phyloP scores from a whole-genome alignment of 495 filamentous ascomycete genomes.

The Penicillium robsamsonii region DNA sequence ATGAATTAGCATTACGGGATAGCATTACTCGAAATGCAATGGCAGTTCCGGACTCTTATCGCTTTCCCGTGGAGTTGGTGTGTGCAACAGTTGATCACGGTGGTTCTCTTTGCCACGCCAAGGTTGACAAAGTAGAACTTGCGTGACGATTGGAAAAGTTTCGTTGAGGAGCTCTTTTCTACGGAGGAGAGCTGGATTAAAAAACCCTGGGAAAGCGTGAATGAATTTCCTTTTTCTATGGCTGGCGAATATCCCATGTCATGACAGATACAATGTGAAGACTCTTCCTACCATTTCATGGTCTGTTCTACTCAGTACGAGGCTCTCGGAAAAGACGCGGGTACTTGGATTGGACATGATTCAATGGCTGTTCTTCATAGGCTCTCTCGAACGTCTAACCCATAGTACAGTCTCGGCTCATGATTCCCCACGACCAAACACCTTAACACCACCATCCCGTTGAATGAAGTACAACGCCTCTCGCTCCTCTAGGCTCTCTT shows the following conservation, averaged over 20 bases:
- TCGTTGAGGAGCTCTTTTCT: constrained; percentile 24
- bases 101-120: constrained; percentile 28
- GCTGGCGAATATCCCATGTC: constrained; percentile 47
- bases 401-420: constrained; percentile 17
- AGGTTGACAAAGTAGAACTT: constrained; percentile 25
- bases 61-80: constrained; percentile 45
- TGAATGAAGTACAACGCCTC: constrained; percentile 82
- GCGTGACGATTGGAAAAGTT: constrained; percentile 23
- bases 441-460: constrained; percentile 71
- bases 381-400: constrained; percentile 10
- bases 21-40: constrained; percentile 37
- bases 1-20: constrained; percentile 45
- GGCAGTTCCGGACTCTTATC: constrained; percentile 41
- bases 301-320: constrained; percentile 32
- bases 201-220: constrained; percentile 39
- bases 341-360: neutral
- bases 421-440: constrained; percentile 72
- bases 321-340: neutral
- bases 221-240: constrained; percentile 49
- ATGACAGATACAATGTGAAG: constrained; percentile 44
- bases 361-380: constrained; percentile 1
- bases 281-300: constrained; percentile 35
- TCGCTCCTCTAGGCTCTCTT: constrained; percentile 50
- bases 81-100: constrained; percentile 33
- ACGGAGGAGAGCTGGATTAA: constrained; percentile 26